Conservation (phyloP, 805 yeast species). For the Grigorovia jiainica region DNA sequence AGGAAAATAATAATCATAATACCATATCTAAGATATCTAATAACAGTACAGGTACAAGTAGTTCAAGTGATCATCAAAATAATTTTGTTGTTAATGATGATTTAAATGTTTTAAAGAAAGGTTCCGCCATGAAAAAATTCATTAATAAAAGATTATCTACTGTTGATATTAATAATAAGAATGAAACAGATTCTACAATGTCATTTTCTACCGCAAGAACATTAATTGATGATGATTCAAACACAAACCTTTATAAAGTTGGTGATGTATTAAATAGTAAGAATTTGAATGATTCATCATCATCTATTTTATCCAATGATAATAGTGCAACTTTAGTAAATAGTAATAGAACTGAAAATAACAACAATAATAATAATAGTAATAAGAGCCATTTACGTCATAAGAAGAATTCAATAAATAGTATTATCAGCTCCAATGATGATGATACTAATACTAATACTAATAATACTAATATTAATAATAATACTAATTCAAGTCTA, state of each 20-base stretch:
- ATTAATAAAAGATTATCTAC: neutral
- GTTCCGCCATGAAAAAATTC: too few species aligned
- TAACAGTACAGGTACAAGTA: too few species aligned
- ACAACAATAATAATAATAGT: neutral
- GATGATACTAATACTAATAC: neutral
- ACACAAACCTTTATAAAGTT: neutral
- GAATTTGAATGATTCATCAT: neutral
- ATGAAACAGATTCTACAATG: neutral
- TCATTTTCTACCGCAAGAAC: neutral
- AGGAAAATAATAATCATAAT: too few species aligned
- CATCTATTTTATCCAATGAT: neutral
- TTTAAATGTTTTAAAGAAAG: too few species aligned
- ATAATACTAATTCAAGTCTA: neutral
- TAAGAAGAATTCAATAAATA: neutral
- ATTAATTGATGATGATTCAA: neutral
- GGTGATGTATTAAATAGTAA: neutral
- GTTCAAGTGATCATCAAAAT: too few species aligned
- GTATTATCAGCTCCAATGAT: neutral
- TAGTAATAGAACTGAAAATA: neutral
- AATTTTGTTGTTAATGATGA: too few species aligned
- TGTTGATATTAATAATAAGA: neutral
- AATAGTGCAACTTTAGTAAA: neutral
- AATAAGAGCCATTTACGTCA: slow-evolving; percentile 1
- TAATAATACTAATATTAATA: neutral
- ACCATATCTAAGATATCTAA: too few species aligned